Evolutionary conservation across 345 rosid genomes (phyloP), one percentile per base, ranked within the genome.

Genomic region (Gossypium raimondii): DNA sequence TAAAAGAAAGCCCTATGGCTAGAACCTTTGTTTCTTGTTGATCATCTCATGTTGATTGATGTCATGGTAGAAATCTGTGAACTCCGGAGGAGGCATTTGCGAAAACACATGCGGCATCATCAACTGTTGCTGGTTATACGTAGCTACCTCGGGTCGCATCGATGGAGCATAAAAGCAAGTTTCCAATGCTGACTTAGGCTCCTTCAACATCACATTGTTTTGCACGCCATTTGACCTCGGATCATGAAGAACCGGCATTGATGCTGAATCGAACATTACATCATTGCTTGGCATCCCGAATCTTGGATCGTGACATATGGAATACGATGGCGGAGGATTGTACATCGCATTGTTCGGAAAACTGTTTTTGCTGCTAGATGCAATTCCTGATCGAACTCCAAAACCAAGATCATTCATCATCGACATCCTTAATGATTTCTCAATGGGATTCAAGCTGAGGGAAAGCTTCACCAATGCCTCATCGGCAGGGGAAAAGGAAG

Each of bases 381-480:
- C 73, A 17, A 52, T 17, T 17, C 73, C 61, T 29, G 73, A 52
- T 17, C n/a, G 73, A 53, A 29, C 25, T 17, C 45, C 22, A 45
- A 70, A 70, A 70, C 53, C 47, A 29, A 52, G 4, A 7, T 52
- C 20, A 0, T 51, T 70, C 72, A 67, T 47, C 57, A 67, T 22
- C 11, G 72, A 24, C 56, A 22, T 67, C 38, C 53, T 67, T 12
- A 22, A 11, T 0, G 34, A 22, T 45, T 67, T 67, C 7, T 67
- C 70, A 12, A 13, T 67, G 7, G 56, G 57, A 13, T 24, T 67
- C 47, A n/a, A 5, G 47, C 60, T 5, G 18, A 70, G 73, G 47
- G 60, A 51, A 27, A 70, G 73, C 45, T 70, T 70, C 3, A 70
- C 60, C 60, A 29, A 52, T 10, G 60, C 60, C 27, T 70, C 73